Evolutionary conservation across 305 asterid genomes (phyloP).

Genomic region (Fraxinus angustifolia): DNA sequence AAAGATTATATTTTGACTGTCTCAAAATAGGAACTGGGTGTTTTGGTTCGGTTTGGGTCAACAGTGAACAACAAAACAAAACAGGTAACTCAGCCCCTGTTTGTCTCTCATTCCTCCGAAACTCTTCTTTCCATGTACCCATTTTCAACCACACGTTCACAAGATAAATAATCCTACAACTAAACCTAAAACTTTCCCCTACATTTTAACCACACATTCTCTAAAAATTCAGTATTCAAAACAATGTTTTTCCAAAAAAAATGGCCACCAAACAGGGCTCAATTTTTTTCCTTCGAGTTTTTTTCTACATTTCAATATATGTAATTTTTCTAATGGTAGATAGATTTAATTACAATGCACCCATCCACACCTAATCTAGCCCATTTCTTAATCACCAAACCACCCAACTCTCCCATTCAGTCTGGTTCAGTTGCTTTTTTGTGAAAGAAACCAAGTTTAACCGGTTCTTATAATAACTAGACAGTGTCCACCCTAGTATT

Average conservation of each 20-base stretch:
- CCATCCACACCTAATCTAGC: background rate
- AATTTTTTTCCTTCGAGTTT: background rate
- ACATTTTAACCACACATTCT: too few species aligned
- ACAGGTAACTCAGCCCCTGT: background rate
- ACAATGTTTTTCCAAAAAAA: too few species aligned
- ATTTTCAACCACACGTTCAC: too few species aligned
- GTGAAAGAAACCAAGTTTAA: background rate
- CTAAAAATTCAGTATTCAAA: too few species aligned
- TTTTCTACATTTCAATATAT: too few species aligned
- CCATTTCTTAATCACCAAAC: background rate
- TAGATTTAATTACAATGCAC: background rate
- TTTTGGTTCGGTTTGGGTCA: background rate
- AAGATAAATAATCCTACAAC: too few species aligned
- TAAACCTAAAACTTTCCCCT: too few species aligned
- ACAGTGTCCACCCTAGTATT: background rate
- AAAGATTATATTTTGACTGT: background rate
- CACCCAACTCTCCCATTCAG: background rate
- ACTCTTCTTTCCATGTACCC: too few species aligned
- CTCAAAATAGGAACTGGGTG: background rate
- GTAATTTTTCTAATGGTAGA: too few species aligned
- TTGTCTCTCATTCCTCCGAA: too few species aligned
- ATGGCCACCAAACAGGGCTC: too few species aligned
- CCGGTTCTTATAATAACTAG: background rate
- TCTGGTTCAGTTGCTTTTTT: background rate
- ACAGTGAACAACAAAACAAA: background rate